phyloP scores from a whole-genome alignment of 768 basidiomycete species.

The Wakefieldia striispora region DNA sequence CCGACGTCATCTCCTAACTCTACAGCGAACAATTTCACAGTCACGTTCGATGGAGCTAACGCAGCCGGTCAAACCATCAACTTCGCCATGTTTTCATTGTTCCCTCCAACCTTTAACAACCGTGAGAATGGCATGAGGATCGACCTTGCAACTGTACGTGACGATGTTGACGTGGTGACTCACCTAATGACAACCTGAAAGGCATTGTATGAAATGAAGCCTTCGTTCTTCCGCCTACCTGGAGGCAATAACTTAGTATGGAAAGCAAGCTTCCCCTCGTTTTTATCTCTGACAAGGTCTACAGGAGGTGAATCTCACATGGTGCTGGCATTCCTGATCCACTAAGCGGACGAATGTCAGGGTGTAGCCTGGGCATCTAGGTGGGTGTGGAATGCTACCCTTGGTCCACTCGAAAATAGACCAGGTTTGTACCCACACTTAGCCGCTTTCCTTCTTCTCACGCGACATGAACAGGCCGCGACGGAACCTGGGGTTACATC shows the following conservation, averaged over 20 bases:
- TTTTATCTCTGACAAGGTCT: slow-evolving; percentile 15
- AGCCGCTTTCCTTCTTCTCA: not conserved
- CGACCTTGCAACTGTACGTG: slow-evolving; percentile 51
- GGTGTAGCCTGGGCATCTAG: slow-evolving; percentile 49
- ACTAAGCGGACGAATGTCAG: slow-evolving; percentile 26
- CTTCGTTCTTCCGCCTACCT: slow-evolving; percentile 62
- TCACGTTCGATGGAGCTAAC: slow-evolving; percentile 45
- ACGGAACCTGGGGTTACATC: slow-evolving; percentile 57
- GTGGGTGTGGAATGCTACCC: slow-evolving; percentile 67
- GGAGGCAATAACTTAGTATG: slow-evolving; percentile 63
- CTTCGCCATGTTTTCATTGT: slow-evolving; percentile 59
- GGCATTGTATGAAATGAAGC: slow-evolving; percentile 52
- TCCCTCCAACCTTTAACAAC: slow-evolving; percentile 64
- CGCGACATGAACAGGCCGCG: slow-evolving; percentile 35
- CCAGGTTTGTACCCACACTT: slow-evolving; percentile 28
- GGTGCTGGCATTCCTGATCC: not conserved
- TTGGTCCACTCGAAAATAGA: slow-evolving; percentile 49
- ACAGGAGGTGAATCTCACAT: slow-evolving; percentile 37
- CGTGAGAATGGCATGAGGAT: slow-evolving; percentile 59
- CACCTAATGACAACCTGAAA: slow-evolving; percentile 15
- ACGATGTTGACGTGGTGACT: not conserved
- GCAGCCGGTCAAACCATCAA: slow-evolving; percentile 44
- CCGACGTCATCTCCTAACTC: slow-evolving; percentile 40
- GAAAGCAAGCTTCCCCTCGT: slow-evolving; percentile 9
- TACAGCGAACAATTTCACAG: slow-evolving; percentile 47